phyloP scores from a whole-genome alignment of 2,329 filamentous ascomycete species.

The Aspergillus terreus region DNA sequence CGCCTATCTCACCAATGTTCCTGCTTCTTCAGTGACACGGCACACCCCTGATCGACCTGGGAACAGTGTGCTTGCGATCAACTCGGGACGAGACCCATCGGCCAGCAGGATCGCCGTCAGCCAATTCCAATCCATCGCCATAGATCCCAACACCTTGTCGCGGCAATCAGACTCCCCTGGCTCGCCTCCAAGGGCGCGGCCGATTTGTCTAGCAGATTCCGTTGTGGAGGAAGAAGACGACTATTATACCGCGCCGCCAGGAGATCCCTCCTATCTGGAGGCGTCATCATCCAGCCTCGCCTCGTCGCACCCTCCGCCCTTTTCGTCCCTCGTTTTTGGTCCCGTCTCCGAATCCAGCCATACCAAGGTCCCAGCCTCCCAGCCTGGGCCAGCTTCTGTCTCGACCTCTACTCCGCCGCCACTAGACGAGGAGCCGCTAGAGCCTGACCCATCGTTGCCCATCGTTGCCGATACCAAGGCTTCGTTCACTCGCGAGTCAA shows the following conservation, averaged over 20 bases:
- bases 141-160: constrained; percentile 31
- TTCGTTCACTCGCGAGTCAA: constrained; percentile 76
- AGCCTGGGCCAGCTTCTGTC: constrained; percentile 45
- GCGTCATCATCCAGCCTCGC: constrained; percentile 48
- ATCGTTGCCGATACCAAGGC: constrained; percentile 74
- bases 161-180: constrained; percentile 23
- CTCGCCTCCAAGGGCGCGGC: constrained; percentile 45
- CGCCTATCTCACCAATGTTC: constrained; percentile 1
- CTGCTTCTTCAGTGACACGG: constrained; percentile 6
- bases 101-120: constrained; percentile 1
- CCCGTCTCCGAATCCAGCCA: constrained; percentile 37
- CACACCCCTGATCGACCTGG: constrained; percentile 5
- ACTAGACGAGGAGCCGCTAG: constrained; percentile 45
- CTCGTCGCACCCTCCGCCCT: constrained; percentile 57
- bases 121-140: constrained; percentile 1
- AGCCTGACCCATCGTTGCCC: constrained; percentile 43
- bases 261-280: constrained; percentile 34
- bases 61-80: neutral
- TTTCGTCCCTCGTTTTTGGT: constrained; percentile 61
- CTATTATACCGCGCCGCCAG: constrained; percentile 38
- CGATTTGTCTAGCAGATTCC: constrained; percentile 33
- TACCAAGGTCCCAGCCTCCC: constrained; percentile 42
- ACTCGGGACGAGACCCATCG: neutral
- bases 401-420: constrained; percentile 52
- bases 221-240: constrained; percentile 39